A percentile compares a stretch with the other conserved stretches of the same genome.
Evolutionary conservation across 106 monocot genomes (phyloP).

Genomic region (Dioscorea alata): DNA sequence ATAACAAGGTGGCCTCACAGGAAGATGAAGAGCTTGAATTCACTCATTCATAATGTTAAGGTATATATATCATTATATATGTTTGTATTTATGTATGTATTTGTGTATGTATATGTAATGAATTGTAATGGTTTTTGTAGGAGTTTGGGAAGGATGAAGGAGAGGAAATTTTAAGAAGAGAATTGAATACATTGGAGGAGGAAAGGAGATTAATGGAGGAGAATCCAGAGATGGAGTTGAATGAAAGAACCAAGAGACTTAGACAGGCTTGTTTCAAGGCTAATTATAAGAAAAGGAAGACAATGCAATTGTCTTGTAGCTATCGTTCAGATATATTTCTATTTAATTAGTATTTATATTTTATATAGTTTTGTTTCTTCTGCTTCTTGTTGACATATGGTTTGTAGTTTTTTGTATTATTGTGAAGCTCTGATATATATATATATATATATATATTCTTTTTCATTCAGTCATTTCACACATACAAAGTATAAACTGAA

Average conservation of each 20-base stretch:
- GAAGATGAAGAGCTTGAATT: slow-evolving; percentile 87
- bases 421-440: too few relatives aligned
- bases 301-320: slow-evolving; percentile 5
- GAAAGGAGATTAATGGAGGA: slow-evolving; percentile 53
- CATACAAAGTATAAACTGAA: too few relatives aligned
- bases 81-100: background rate
- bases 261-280: slow-evolving; percentile 93
- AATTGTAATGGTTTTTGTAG: slow-evolving; percentile 14
- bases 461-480: too few relatives aligned
- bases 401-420: too few relatives aligned
- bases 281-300: slow-evolving; percentile 58
- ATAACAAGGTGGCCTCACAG: slow-evolving; percentile 78
- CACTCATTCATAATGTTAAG: slow-evolving; percentile 72
- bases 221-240: slow-evolving; percentile 55
- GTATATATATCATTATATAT: slow-evolving; percentile 9
- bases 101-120: background rate
- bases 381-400: too few relatives aligned
- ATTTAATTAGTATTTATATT: too few relatives aligned
- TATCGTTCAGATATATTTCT: background rate
- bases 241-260: slow-evolving; percentile 68
- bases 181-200: slow-evolving; percentile 45
- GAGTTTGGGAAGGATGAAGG: slow-evolving; percentile 44
- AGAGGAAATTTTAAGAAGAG: slow-evolving; percentile 27
- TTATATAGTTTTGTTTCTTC: too few relatives aligned
- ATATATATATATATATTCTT: too few relatives aligned